A percentile compares a stretch with the other conserved stretches of the same genome.
Evolutionary conservation across 2,329 filamentous ascomycete genomes (phyloP).

Genomic region (Hypoxylon sp.): DNA sequence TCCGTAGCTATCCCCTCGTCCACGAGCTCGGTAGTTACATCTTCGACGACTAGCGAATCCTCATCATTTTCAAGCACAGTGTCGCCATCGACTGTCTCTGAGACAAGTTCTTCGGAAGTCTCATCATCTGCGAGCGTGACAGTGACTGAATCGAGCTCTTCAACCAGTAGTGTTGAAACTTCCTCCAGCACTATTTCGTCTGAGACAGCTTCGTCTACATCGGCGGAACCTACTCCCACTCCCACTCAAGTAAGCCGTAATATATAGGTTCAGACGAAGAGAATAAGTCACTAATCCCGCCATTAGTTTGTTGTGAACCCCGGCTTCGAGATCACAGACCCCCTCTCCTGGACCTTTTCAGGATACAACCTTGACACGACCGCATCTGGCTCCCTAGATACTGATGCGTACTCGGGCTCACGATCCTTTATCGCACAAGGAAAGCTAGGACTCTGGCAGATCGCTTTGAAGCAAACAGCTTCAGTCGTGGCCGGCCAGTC

Average conservation of each 20-base stretch:
- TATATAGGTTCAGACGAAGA: neutral
- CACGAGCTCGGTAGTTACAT: neutral
- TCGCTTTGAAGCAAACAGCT: constrained; percentile 10
- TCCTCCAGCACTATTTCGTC: constrained; percentile 15
- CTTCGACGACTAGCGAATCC: neutral
- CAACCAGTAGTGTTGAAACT: neutral
- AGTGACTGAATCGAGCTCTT: neutral
- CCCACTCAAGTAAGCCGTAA: constrained; percentile 5
- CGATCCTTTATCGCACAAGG: constrained; percentile 25
- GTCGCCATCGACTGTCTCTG: neutral
- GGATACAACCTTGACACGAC: constrained; percentile 4
- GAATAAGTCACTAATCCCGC: neutral
- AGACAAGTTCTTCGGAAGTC: constrained; percentile 4
- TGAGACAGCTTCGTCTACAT: constrained; percentile 6
- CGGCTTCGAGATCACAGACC: constrained; percentile 7
- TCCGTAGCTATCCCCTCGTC: no score
- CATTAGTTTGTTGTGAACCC: neutral
- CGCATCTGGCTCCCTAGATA: constrained; percentile 6
- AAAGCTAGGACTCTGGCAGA: constrained; percentile 14
- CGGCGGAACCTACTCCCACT: constrained; percentile 13
- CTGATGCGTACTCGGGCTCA: constrained; percentile 15
- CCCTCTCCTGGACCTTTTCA: constrained; percentile 7
- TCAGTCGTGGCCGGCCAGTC: constrained; percentile 6
- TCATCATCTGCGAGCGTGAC: neutral
- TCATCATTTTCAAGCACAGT: neutral